Percentiles rank a stretch among this genome's conserved stretches.
Evolutionary conservation across 768 basidiomycete species (phyloP).

Genomic region (Cystofilobasidium bisporidii): DNA sequence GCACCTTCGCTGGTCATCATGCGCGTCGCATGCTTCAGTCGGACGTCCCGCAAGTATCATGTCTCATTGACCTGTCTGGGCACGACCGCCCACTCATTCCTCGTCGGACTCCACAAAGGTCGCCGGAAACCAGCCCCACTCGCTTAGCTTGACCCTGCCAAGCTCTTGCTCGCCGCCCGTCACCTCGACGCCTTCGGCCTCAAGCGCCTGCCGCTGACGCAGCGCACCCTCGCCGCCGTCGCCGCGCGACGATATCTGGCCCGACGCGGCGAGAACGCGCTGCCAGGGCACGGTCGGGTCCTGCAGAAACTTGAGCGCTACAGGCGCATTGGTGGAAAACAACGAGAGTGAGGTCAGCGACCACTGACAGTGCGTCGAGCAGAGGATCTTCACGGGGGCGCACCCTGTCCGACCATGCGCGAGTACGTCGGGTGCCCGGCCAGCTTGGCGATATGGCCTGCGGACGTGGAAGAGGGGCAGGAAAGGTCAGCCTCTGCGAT

Average conservation of each 20-base stretch:
- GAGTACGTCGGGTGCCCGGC: conserved; percentile 70
- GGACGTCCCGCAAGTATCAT: too few relatives aligned
- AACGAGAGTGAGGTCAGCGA: background rate
- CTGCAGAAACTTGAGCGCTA: conserved; percentile 71
- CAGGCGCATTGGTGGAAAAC: background rate
- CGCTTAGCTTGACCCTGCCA: conserved; percentile 46
- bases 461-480: background rate
- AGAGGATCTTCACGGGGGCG: conserved; percentile 14
- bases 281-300: conserved; percentile 72
- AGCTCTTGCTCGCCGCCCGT: conserved; percentile 48
- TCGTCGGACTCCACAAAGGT: conserved; percentile 17
- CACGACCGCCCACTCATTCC: too few relatives aligned
- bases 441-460: conserved; percentile 70
- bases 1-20: too few relatives aligned
- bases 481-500: conserved; percentile 35
- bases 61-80: too few relatives aligned
- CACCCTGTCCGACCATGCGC: conserved; percentile 74
- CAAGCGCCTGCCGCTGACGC: conserved; percentile 62
- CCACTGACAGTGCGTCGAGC: too few relatives aligned
- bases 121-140: conserved; percentile 41
- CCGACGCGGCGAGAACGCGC: conserved; percentile 61
- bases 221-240: conserved; percentile 72
- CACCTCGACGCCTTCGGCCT: conserved; percentile 75
- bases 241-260: conserved; percentile 61
- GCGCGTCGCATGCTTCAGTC: too few relatives aligned